Base-by-base conservation (phyloP, 2,329 filamentous ascomycete species). In the Venturia nashicola region DNA sequence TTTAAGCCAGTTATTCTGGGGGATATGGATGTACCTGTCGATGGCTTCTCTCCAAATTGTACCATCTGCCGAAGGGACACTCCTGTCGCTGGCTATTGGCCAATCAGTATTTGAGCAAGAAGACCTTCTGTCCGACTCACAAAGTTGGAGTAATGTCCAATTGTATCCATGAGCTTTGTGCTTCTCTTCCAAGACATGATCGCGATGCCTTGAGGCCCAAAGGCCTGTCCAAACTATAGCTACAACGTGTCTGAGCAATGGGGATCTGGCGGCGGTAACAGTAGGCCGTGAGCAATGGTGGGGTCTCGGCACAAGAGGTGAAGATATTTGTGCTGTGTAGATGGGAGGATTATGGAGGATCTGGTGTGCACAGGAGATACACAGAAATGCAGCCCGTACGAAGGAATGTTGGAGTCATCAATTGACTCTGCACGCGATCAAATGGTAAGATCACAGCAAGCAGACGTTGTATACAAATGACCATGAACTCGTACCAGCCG, bases 61-160 rank as follows among this genome's bases (percentile, higher is more conserved):
- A 97, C 93, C 94, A 99, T 99, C 82, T 99, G 94, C 75, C 94
- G 86, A 77, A 99, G 82, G 75, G 92, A 97, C 71, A 95, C 90
- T 72, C 94, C 94, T 16, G 94, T 99, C 66, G 94, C 94, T 68
- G 94, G 94, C 63, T 65, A 48, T 48, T 64, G 23, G 16, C n/a
- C 32, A 27, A 27, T 46, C 5, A 42, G 48, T 20, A 64, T 65
- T 61, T 60, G n/a, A 62, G 59, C 51, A 57, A 23, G 61, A 59
- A 63, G 64, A 55, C 40, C 70, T 59, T 55, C 43, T 43, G 68
- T 73, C 12, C 8, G 18, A 65, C 63, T 55, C 59, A 65, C 63
- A 61, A 66, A 66, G 40, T 62, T 66, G 23, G 65, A 42, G 43
- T 66, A 66, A 54, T 66, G 65, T 20, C 36, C 40, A 87, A 97